Evolutionary conservation across 176 grass and related monocot genomes (phyloP).

Genomic region (Calamus simplicifolius): DNA sequence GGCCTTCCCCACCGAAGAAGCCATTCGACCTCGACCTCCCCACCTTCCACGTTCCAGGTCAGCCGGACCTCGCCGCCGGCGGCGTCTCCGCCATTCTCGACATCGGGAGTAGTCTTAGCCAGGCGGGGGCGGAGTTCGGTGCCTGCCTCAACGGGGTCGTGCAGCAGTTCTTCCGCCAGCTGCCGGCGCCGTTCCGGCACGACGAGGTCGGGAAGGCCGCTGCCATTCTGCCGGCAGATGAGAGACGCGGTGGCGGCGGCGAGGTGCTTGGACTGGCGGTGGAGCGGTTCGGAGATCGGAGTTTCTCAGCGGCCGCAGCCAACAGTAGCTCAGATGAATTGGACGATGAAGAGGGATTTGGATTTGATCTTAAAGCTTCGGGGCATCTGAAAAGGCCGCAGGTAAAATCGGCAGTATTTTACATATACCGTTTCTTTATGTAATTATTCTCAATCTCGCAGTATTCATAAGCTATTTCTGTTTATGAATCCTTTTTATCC

Average conservation of each 20-base stretch:
- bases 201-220: conserved; percentile 19
- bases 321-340: conserved; percentile 11
- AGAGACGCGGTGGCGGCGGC: background rate
- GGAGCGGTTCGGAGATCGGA: background rate
- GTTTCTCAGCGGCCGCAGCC: background rate
- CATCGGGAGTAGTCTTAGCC: conserved; percentile 33
- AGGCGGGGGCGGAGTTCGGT: conserved; percentile 49
- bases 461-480: too few relatives aligned
- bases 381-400: conserved; percentile 37
- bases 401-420: conserved; percentile 18
- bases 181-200: conserved; percentile 19
- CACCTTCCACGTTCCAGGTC: conserved; percentile 24
- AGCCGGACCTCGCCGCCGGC: conserved; percentile 23
- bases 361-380: conserved; percentile 28
- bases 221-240: conserved; percentile 10
- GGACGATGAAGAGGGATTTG: conserved; percentile 48
- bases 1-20: conserved; percentile 8
- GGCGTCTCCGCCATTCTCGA: conserved; percentile 38
- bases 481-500: too few relatives aligned
- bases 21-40: conserved; percentile 22
- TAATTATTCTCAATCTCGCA: too few relatives aligned
- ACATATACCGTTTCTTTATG: too few relatives aligned
- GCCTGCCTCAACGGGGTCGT: conserved; percentile 60
- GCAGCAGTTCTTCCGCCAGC: conserved; percentile 46
- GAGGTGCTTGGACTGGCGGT: background rate